A percentile compares a stretch with the other conserved stretches of the same genome.
Conservation (phyloP, 2,329 filamentous ascomycete genomes). For the Aspergillus luchuensis region DNA sequence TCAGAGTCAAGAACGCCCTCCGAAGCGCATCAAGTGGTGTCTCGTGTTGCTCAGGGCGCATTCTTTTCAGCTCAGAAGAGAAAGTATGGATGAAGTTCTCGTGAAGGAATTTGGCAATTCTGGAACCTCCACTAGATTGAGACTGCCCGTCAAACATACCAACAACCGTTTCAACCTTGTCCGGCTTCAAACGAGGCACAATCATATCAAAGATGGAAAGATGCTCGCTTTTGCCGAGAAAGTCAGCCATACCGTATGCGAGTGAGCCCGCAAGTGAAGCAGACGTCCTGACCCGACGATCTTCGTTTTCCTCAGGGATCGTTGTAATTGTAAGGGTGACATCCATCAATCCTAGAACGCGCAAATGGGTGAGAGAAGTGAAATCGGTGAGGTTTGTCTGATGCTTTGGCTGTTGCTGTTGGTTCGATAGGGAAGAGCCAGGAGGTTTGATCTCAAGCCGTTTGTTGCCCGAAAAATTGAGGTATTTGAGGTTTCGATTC, state of each 20-base stretch:
- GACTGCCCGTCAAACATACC: conserved; percentile 96
- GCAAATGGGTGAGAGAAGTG: conserved; percentile 76
- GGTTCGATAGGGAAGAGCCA: conserved; percentile 55
- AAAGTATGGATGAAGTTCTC: conserved; percentile 92
- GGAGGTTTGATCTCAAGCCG: conserved; percentile 82
- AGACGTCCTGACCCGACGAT: conserved; percentile 92
- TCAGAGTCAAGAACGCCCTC: conserved; percentile 82
- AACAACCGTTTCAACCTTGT: conserved; percentile 84
- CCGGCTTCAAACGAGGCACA: conserved; percentile 85
- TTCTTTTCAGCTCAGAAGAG: conserved; percentile 72
- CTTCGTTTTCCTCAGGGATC: conserved; percentile 92
- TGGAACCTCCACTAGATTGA: conserved; percentile 85
- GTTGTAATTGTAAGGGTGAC: conserved; percentile 92
- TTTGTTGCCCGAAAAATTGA: conserved; percentile 97
- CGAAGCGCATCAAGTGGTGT: conserved; percentile 80
- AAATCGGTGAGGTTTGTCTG: conserved; percentile 83
- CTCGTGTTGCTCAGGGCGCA: conserved; percentile 69
- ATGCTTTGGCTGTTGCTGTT: conserved; percentile 54
- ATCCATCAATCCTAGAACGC: conserved; percentile 94
- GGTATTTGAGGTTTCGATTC: conserved; percentile 90
- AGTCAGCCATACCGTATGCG: conserved; percentile 97
- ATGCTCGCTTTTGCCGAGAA: conserved; percentile 88
- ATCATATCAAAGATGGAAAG: conserved; percentile 95
- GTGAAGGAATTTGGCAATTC: conserved; percentile 93
- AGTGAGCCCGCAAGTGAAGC: conserved; percentile 89